These are phyloP conservation scores for Paramecium caudatum DNA, from an alignment of 73 alveolate genomes.

Conservation along the genomic window DNA sequence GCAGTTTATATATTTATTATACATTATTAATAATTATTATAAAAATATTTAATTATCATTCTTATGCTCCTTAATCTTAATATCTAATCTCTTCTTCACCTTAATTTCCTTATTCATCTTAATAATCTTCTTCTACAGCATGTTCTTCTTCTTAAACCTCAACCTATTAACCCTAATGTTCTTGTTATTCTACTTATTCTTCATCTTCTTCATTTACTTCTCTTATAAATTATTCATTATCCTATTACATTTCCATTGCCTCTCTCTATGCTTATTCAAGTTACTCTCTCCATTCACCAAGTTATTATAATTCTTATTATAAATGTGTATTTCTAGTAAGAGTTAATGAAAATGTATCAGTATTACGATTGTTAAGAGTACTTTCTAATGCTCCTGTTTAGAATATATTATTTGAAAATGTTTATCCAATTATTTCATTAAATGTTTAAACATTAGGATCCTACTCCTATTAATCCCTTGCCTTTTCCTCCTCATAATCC, in stretches of 20 bases:
- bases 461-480: neutral
- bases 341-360: neutral
- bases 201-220: constrained; percentile 52
- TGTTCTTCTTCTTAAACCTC: constrained; percentile 34
- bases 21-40: too few relatives aligned
- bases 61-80: constrained; percentile 49
- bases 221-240: constrained; percentile 20
- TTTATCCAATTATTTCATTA: neutral
- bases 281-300: constrained; percentile 48
- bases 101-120: constrained; percentile 53
- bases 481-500: constrained; percentile 46
- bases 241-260: constrained; percentile 30
- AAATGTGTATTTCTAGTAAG: neutral
- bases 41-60: neutral
- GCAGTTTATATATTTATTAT: too few relatives aligned
- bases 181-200: constrained; percentile 14
- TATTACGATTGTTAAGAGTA: constrained; percentile 9
- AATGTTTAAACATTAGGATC: constrained; percentile 11
- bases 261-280: constrained; percentile 17
- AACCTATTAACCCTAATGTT: constrained; percentile 37
- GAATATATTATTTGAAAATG: neutral
- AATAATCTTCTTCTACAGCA: neutral
- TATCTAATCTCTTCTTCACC: constrained; percentile 57
- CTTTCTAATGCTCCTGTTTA: constrained; percentile 54
- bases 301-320: neutral